phyloP scores from a whole-genome alignment of 352 stramenopile species.

The Pythium brachiatum region DNA sequence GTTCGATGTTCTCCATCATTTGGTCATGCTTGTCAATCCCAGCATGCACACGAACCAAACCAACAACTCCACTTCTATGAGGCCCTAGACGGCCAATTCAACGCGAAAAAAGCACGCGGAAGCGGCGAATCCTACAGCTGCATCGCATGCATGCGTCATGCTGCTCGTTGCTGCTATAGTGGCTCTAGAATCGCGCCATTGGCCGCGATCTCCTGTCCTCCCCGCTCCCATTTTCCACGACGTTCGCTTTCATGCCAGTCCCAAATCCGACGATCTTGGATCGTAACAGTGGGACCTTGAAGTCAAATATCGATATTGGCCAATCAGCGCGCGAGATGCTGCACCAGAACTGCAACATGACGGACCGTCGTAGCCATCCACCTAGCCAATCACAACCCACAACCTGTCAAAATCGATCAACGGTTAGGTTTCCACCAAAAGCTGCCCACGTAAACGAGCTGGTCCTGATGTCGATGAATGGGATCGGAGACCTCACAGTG shows the following conservation, averaged over 20 bases:
- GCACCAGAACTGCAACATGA: constrained; percentile 11
- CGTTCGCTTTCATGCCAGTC: neutral
- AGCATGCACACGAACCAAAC: neutral
- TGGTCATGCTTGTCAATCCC: neutral
- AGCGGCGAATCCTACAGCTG: neutral
- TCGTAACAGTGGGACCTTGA: constrained; percentile 11
- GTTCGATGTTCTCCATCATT: neutral
- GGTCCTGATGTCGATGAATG: constrained; percentile 12
- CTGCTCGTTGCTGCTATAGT: neutral
- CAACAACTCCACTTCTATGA: neutral
- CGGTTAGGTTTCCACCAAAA: neutral
- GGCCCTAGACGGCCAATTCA: neutral
- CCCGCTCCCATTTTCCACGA: neutral
- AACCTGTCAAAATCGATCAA: neutral
- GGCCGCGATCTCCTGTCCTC: neutral
- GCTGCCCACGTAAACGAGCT: constrained; percentile 7
- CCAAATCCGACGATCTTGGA: constrained; percentile 5
- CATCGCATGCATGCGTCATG: too few species aligned
- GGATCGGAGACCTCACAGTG: too few species aligned
- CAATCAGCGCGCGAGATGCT: constrained; percentile 1
- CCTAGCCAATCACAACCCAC: constrained; percentile 3
- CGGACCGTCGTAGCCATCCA: constrained; percentile 4
- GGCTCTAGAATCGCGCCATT: neutral
- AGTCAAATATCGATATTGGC: constrained; percentile 13
- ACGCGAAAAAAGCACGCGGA: neutral